Percentiles rank a stretch among this genome's conserved stretches.
These are phyloP conservation scores for Mercurialis annua DNA, from an alignment of 345 rosid genomes.

Conservation along the genomic window DNA sequence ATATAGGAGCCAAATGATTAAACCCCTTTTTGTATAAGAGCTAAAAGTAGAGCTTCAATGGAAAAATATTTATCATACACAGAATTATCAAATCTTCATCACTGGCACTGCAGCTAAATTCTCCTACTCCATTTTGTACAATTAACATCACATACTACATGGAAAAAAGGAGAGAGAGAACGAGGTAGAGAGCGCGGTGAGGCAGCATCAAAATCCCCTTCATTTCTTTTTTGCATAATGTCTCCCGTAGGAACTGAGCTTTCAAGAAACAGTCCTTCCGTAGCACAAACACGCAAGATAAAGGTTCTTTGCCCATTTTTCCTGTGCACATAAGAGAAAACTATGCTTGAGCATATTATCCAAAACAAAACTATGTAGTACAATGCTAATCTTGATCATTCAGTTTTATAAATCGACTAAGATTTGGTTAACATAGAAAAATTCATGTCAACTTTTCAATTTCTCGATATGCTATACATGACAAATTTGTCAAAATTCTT, in stretches of 20 bases:
- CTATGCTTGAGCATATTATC: too few relatives aligned
- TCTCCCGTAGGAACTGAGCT: not conserved
- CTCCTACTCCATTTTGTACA: conserved; percentile 21
- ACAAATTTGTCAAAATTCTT: not conserved
- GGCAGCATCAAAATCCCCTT: not conserved
- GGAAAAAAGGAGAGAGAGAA: not conserved
- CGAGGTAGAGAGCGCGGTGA: not conserved
- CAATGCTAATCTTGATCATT: not conserved
- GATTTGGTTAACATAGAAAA: not conserved
- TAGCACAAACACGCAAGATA: conserved; percentile 38
- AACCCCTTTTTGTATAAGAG: not conserved
- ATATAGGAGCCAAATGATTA: conserved; percentile 2
- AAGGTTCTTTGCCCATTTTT: conserved; percentile 42
- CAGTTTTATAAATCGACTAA: too few relatives aligned
- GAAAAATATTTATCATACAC: not conserved
- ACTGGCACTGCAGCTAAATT: not conserved
- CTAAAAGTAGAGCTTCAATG: conserved; percentile 4
- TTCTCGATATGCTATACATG: not conserved
- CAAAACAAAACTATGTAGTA: not conserved
- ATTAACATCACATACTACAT: conserved; percentile 1
- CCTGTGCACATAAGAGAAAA: conserved; percentile 18
- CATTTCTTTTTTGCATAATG: not conserved
- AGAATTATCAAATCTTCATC: not conserved
- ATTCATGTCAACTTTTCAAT: not conserved
- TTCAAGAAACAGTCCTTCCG: conserved; percentile 40